Percentiles rank a stretch among this genome's conserved stretches.
Conservation (phyloP, 1,139 yeast species). For the Geotrichum citri-aurantii region DNA sequence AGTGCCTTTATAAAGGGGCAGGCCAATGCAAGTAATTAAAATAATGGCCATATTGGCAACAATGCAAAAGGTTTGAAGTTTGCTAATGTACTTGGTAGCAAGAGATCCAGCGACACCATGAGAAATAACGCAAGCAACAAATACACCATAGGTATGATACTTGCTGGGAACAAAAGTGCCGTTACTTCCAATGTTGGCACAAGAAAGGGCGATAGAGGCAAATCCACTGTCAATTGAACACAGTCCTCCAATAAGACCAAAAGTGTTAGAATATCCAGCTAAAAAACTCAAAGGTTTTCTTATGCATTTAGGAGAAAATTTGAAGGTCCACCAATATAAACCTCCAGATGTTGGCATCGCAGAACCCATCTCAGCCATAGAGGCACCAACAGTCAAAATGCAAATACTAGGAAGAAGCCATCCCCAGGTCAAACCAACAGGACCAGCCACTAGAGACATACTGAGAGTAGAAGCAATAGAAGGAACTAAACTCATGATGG, state of each 20-base stretch:
- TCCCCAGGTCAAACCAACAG: constrained; percentile 59
- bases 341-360: constrained; percentile 73
- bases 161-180: constrained; percentile 41
- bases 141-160: constrained; percentile 50
- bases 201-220: constrained; percentile 50
- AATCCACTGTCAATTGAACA: constrained; percentile 57
- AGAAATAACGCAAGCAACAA: constrained; percentile 46
- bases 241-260: constrained; percentile 53
- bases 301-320: constrained; percentile 46
- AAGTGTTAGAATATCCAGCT: constrained; percentile 55
- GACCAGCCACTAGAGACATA: constrained; percentile 47
- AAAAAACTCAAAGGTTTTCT: constrained; percentile 47
- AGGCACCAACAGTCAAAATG: constrained; percentile 45
- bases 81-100: constrained; percentile 50
- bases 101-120: constrained; percentile 46
- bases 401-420: constrained; percentile 53
- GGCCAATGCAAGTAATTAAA: constrained; percentile 54
- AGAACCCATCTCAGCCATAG: constrained; percentile 58
- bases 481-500: constrained; percentile 66
- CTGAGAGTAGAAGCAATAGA: constrained; percentile 46
- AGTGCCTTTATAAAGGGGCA: constrained; percentile 39
- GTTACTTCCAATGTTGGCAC: constrained; percentile 45
- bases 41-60: constrained; percentile 50
- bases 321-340: constrained; percentile 48
- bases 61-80: constrained; percentile 56